Conservation (phyloP, 352 stramenopile species). For the Thalassiosira hispida region DNA sequence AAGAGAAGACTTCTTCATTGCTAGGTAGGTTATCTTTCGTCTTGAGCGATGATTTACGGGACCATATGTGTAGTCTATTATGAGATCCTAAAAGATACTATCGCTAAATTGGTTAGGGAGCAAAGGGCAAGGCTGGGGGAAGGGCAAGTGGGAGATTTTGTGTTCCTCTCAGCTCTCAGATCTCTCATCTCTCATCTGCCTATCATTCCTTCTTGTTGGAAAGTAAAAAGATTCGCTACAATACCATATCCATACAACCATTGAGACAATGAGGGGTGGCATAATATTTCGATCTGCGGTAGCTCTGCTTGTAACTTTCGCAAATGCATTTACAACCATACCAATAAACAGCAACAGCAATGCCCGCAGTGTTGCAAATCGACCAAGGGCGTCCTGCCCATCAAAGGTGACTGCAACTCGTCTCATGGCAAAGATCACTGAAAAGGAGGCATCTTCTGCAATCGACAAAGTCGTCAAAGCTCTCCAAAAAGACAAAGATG, state of each 20-base stretch:
- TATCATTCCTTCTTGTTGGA: no score
- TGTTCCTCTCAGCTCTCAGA: no score
- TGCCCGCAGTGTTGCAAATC: not conserved
- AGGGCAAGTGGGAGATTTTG: no score
- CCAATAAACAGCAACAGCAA: not conserved
- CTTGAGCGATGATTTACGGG: no score
- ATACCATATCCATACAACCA: no score
- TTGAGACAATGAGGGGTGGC: conserved; percentile 8
- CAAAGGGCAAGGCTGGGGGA: not conserved
- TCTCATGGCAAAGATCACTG: conserved; percentile 53
- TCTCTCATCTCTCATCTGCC: no score
- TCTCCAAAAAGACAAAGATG: conserved; percentile 68
- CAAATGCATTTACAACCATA: conserved; percentile 1
- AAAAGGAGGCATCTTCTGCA: conserved; percentile 68
- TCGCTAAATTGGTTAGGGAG: not conserved
- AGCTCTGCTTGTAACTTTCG: conserved; percentile 8
- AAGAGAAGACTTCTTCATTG: no score
- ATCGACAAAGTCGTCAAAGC: conserved; percentile 80
- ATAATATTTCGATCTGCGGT: conserved; percentile 4
- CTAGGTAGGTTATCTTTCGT: no score
- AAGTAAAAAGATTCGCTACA: no score
- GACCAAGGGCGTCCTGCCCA: not conserved
- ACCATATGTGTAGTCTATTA: no score
- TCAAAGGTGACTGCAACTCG: not conserved
- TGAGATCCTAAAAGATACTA: no score